Evolutionary conservation across 2,329 filamentous ascomycete genomes (phyloP).

Genomic region (Fusarium scirpi): DNA sequence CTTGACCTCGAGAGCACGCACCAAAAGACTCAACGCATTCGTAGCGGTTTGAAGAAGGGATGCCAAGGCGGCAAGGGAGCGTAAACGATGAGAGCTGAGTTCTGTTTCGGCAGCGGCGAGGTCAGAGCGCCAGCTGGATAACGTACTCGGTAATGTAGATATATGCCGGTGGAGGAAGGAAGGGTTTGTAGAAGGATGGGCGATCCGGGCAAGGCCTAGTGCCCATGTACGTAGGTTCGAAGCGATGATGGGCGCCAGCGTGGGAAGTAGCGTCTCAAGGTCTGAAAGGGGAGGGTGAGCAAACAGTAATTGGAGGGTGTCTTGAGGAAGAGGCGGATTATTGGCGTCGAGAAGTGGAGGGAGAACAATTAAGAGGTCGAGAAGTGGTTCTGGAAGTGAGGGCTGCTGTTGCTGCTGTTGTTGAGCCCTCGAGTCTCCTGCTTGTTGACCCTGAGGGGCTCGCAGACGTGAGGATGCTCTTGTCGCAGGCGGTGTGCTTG

Average conservation of each 20-base stretch:
- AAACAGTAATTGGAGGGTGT: constrained; percentile 59
- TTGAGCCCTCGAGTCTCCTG: constrained; percentile 40
- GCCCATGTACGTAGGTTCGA: constrained; percentile 63
- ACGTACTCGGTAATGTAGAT: constrained; percentile 58
- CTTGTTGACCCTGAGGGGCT: constrained; percentile 31
- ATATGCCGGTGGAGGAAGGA: constrained; percentile 70
- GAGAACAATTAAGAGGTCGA: constrained; percentile 67
- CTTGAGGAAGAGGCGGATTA: constrained; percentile 50
- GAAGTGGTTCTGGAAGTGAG: constrained; percentile 58
- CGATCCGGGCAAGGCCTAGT: constrained; percentile 60
- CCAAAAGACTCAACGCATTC: constrained; percentile 55
- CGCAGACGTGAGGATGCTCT: constrained; percentile 46
- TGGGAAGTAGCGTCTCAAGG: constrained; percentile 61
- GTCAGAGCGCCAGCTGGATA: constrained; percentile 53
- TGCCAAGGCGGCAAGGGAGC: constrained; percentile 53
- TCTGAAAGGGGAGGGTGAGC: constrained; percentile 62
- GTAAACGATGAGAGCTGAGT: constrained; percentile 56
- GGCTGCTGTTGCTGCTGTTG: constrained; percentile 26
- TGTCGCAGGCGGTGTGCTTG: constrained; percentile 41
- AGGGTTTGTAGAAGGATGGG: constrained; percentile 63
- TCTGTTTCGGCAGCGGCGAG: constrained; percentile 48
- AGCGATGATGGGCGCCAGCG: constrained; percentile 62
- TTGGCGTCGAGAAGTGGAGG: constrained; percentile 59
- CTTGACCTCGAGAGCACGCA: constrained; percentile 67
- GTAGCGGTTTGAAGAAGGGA: constrained; percentile 57